Evolutionary conservation across 345 rosid genomes (phyloP), one percentile per base, ranked within the genome.

Genomic region (Pugionium dolabratum): DNA sequence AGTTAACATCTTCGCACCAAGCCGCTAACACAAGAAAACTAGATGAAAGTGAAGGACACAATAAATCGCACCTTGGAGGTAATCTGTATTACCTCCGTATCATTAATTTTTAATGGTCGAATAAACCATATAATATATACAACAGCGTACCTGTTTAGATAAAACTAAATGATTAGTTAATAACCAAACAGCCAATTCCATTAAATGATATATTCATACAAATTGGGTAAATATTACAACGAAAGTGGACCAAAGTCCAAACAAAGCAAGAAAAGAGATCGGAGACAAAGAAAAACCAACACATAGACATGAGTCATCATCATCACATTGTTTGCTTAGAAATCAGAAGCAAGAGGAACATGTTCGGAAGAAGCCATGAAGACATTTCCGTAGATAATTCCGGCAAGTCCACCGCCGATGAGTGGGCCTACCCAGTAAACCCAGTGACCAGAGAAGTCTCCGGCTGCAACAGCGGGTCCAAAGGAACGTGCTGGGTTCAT

Each of bases 341-440:
- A 72, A 6, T 74, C 77, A 50, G 65, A 74, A 37, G 27, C 59
- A 2, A 72, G 76, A 2, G 95, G 87, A 4, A 59, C 71, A 68
- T 92, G 91, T 36, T 81, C 89, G 3, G 78, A 59, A 11, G 65
- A 39, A 73, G 43, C 25, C 42, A 89, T 86, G 79, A 78, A 87
- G 62, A 89, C 76, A 71, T 87, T 83, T 31, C 82, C 85, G 53
- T 92, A 89, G 75, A 88, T 26, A 43, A 83, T 76, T 4, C 95
- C 95, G 8, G 98, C 97, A 8, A 89, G 79, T 9, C 95, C 98
- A 64, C 86, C 96, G 51, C 96, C 99, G 10, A 86, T 49, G 78
- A 90, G 59, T 3, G 97, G 99, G 8, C 97, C 99, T 6, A 90
- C 78, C 99, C 97, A 90, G 42, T 90, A 93, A 9, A 85, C 97